A percentile compares a stretch with the other conserved stretches of the same genome.
These are phyloP conservation scores for Rutstroemia sp. DNA, from an alignment of 2,329 filamentous ascomycete genomes.

Conservation along the genomic window DNA sequence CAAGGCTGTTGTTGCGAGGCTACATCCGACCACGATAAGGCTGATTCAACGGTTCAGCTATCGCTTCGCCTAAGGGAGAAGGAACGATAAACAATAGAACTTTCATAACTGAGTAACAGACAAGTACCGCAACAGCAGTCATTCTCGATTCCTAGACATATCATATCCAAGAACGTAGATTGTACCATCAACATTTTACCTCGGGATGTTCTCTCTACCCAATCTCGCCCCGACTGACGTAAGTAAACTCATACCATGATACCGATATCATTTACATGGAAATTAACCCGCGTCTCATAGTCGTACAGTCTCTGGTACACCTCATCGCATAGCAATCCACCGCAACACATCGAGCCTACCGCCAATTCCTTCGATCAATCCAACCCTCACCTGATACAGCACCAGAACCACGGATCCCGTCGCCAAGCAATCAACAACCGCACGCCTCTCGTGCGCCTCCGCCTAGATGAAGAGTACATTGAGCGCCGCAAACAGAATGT, in stretches of 20 bases:
- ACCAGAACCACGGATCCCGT: slow-evolving; percentile 26
- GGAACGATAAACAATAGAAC: too few species aligned
- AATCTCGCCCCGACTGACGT: slow-evolving; percentile 66
- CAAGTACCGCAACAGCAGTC: too few species aligned
- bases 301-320: slow-evolving; percentile 70
- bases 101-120: too few species aligned
- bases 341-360: slow-evolving; percentile 23
- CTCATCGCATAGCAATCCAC: slow-evolving; percentile 39
- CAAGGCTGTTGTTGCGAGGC: too few species aligned
- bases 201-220: slow-evolving; percentile 50
- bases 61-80: too few species aligned
- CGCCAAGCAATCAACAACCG: slow-evolving; percentile 43
- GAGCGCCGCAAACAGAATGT: slow-evolving; percentile 74
- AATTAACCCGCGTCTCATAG: slow-evolving; percentile 33
- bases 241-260: slow-evolving; percentile 26
- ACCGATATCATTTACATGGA: slow-evolving; percentile 9
- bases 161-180: background rate
- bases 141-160: too few species aligned
- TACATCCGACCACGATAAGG: too few species aligned
- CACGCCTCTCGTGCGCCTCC: slow-evolving; percentile 60
- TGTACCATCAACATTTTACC: background rate
- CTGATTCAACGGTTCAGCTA: too few species aligned
- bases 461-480: slow-evolving; percentile 69
- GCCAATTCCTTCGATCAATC: slow-evolving; percentile 26
- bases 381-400: slow-evolving; percentile 8